Evolutionary conservation across 331 rosid species (phyloP), one percentile per base, ranked within the genome.

Genomic region (Quercus tomentella): DNA sequence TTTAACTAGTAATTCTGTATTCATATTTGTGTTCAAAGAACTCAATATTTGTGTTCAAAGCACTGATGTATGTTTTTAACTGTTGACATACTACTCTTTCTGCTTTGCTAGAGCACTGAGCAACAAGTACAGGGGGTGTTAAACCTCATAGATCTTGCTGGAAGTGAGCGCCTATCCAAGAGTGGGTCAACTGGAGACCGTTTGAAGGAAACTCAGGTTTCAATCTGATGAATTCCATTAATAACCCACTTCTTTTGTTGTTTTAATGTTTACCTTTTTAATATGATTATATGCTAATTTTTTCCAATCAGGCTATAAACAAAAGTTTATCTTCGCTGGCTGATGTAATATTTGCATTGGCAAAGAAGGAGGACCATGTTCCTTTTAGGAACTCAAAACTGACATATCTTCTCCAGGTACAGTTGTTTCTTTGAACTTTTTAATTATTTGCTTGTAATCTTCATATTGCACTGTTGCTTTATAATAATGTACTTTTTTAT

Each of bases 171-270:
- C 76, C 89, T 96, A 12, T 96, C 98, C 17, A 93, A 78, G 83
- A 96, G 99, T 79, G 98, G 98, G 52, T 88, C 99, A 73, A 91
- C 97, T 0, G 99, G 98, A 63, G 98, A 96, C 18, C 93, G 98
- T 56, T 87, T 96, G 79, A 96, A 90, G 93, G 99, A 96, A 87
- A 88, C 99, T 62, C 99, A 93, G 94, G 99, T 95, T 56, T 79
- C 63, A 61, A 20, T 81, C 83, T 6, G 52, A 31, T 89, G 54
- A 57, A 60, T 61, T 75, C 56, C 69, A 61, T 56, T 18, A 7
- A 1, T 23, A 22, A 37, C 79, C 72, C 18, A 69, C 74, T 78
- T 72, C 26, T 30, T 60, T 77, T 10, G 56, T 43, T 45, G 11
- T 43, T 51, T 26, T 33, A 14, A 14, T 52, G 55, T 31, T 41